Conservation (phyloP, 345 rosid genomes). For the Adansonia digitata region DNA sequence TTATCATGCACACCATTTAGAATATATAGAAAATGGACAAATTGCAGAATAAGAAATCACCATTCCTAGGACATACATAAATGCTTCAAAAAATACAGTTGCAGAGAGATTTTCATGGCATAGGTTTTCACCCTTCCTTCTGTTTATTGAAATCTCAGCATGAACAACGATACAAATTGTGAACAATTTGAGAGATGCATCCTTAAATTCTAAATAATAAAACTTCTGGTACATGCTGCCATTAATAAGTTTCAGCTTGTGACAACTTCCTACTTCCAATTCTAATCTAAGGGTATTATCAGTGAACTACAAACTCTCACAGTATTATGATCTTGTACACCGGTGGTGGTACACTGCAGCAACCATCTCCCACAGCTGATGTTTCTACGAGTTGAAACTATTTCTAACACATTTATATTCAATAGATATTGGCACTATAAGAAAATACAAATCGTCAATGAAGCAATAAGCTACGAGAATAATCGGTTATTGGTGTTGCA, state of each 20-base stretch:
- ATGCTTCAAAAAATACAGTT: background rate
- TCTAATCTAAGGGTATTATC: conserved; percentile 1
- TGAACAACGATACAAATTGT: background rate
- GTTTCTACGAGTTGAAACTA: background rate
- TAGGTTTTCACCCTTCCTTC: background rate
- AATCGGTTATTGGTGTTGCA: background rate
- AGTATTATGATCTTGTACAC: background rate
- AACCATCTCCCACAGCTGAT: background rate
- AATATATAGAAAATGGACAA: background rate
- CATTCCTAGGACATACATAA: background rate
- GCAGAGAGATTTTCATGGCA: background rate
- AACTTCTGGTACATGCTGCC: background rate
- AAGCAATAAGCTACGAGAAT: background rate
- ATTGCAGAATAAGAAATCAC: background rate
- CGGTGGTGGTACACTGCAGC: background rate
- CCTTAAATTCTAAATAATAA: background rate
- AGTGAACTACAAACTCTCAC: background rate
- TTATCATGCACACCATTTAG: background rate
- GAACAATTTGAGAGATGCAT: background rate
- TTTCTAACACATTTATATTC: background rate
- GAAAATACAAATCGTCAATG: background rate
- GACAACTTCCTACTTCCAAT: background rate
- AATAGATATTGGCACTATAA: background rate
- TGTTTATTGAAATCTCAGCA: background rate
- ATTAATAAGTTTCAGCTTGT: background rate